Evolutionary conservation across 352 stramenopile genomes (phyloP).

Genomic region (Globisporangium emineosum): DNA sequence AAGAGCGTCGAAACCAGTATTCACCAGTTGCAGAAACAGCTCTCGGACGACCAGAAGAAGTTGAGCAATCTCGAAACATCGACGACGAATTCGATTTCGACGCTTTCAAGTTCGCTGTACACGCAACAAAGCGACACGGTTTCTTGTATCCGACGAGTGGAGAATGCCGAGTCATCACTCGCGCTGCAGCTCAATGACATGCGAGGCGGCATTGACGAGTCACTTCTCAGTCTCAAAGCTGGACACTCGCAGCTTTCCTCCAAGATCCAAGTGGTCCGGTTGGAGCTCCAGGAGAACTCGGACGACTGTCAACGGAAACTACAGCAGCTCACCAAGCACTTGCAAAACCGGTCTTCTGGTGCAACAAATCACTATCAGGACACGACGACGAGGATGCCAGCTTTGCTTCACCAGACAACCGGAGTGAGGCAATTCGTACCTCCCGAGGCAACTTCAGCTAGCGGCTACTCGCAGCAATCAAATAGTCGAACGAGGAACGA

Average conservation of each 20-base stretch:
- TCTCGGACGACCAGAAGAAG: conserved; percentile 18
- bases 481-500: neutral
- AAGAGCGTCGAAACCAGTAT: conserved; percentile 19
- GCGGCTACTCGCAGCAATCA: neutral
- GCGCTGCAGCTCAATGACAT: conserved; percentile 26
- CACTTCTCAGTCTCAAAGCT: conserved; percentile 24
- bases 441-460: neutral
- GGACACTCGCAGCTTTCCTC: conserved; percentile 31
- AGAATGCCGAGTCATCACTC: conserved; percentile 24
- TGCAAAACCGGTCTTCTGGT: neutral
- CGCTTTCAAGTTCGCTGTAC: conserved; percentile 9
- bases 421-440: neutral
- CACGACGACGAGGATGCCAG: neutral
- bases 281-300: conserved; percentile 36
- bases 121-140: conserved; percentile 21
- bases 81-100: conserved; percentile 7
- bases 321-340: conserved; percentile 28
- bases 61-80: conserved; percentile 26
- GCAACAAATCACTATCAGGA: neutral
- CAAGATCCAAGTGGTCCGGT: conserved; percentile 41
- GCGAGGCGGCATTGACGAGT: conserved; percentile 17
- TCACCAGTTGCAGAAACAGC: conserved; percentile 27
- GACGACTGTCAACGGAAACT: conserved; percentile 27
- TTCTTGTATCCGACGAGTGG: conserved; percentile 23
- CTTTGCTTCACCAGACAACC: neutral